Percentiles rank a stretch among this genome's conserved stretches.
Conservation (phyloP, 305 asterid genomes). For the Petunia hybrid region DNA sequence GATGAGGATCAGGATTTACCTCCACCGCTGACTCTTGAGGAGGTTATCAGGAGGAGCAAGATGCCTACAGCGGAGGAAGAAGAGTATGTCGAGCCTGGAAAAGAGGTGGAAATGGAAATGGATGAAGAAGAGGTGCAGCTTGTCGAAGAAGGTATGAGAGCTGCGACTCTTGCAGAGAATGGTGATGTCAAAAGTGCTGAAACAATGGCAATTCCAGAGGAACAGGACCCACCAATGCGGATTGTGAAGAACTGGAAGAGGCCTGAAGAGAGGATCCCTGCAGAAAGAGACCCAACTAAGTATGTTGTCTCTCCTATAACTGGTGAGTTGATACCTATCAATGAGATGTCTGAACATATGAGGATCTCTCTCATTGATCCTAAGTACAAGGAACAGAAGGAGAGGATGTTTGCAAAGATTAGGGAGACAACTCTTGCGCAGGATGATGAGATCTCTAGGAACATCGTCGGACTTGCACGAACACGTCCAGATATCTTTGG, state of each 20-base stretch:
- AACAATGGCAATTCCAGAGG: slow-evolving; percentile 54
- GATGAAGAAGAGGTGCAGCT: slow-evolving; percentile 95
- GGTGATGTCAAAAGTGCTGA: slow-evolving; percentile 56
- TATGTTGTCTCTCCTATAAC: slow-evolving; percentile 88
- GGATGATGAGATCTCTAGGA: slow-evolving; percentile 94
- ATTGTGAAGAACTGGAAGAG: slow-evolving; percentile 95
- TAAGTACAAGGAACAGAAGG: slow-evolving; percentile 94
- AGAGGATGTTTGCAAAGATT: slow-evolving; percentile 97
- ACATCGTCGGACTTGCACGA: slow-evolving; percentile 92
- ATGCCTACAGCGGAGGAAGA: slow-evolving; percentile 71
- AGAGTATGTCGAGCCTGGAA: slow-evolving; percentile 78
- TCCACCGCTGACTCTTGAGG: slow-evolving; percentile 94
- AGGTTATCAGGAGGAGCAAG: slow-evolving; percentile 94
- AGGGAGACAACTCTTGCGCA: slow-evolving; percentile 93
- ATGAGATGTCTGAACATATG: slow-evolving; percentile 97
- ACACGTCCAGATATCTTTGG: slow-evolving; percentile 96
- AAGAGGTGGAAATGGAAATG: slow-evolving; percentile 97
- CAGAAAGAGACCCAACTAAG: slow-evolving; percentile 85
- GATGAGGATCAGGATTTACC: slow-evolving; percentile 96
- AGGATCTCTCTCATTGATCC: slow-evolving; percentile 95
- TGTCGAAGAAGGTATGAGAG: slow-evolving; percentile 92
- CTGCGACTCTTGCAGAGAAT: slow-evolving; percentile 80
- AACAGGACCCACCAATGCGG: slow-evolving; percentile 88
- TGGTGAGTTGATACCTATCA: slow-evolving; percentile 78
- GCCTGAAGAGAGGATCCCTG: slow-evolving; percentile 85